Percentiles rank a stretch among this genome's conserved stretches.
Conservation (phyloP, 2,329 filamentous ascomycete species). For the Hypomyces perniciosus region DNA sequence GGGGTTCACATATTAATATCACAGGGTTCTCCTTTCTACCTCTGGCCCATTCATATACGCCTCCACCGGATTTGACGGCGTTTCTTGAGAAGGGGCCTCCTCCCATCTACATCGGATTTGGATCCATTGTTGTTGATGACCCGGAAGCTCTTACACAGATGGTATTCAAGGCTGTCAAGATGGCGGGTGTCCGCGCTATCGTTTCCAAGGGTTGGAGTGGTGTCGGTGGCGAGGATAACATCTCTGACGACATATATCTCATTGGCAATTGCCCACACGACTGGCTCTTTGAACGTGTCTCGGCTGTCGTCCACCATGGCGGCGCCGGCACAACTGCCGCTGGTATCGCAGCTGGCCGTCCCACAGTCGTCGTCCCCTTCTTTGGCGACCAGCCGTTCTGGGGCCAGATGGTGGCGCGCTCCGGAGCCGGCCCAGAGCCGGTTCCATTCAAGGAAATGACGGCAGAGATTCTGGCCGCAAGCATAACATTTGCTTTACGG, state of each 20-base stretch:
- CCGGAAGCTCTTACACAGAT: conserved; percentile 50
- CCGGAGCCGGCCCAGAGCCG: conserved; percentile 54
- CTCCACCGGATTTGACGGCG: conserved; percentile 44
- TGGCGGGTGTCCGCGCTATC: conserved; percentile 52
- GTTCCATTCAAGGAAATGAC: conserved; percentile 55
- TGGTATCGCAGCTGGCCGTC: conserved; percentile 52
- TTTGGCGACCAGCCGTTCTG: conserved; percentile 63
- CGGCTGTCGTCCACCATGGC: conserved; percentile 57
- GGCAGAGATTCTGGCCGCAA: conserved; percentile 46
- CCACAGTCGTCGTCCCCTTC: conserved; percentile 61
- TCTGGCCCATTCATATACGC: conserved; percentile 45
- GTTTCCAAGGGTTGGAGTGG: conserved; percentile 62
- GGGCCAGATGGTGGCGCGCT: conserved; percentile 56
- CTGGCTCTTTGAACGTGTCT: conserved; percentile 57
- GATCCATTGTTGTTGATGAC: conserved; percentile 60
- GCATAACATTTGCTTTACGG: conserved; percentile 47
- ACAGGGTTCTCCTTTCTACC: conserved; percentile 58
- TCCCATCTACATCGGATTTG: conserved; percentile 62
- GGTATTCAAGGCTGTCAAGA: conserved; percentile 53
- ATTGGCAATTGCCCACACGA: conserved; percentile 62
- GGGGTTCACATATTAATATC: conserved; percentile 53
- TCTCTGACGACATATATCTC: conserved; percentile 49
- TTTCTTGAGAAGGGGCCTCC: conserved; percentile 53
- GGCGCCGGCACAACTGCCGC: conserved; percentile 61
- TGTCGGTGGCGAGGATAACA: conserved; percentile 42